Evolutionary conservation across 768 basidiomycete genomes (phyloP), one percentile per base, ranked within the genome.

Genomic region (Clitopilus hobsonii): DNA sequence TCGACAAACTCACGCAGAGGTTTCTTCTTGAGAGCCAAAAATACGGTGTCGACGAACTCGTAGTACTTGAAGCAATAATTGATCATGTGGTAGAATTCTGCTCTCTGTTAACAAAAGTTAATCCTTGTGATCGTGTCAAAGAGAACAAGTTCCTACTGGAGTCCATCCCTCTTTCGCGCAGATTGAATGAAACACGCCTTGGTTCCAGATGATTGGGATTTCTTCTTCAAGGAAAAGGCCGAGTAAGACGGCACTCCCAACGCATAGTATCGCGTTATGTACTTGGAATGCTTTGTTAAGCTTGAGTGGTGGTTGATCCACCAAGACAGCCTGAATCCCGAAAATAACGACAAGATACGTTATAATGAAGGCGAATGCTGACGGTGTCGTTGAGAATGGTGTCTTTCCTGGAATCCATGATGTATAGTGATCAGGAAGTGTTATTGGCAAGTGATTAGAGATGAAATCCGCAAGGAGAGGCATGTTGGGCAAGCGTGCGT

Each of bases 51-150:
- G 60, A 96, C 70, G 55, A 98, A 84, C 74, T 99, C 97, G 60
- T 96, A 74, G 71, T 98, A 98, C 70, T 98, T 98, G 84, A 97
- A 92, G 74, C 88, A 94, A 76, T 98, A 99, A 77, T 99, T 99
- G 78, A 98, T 79, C 79, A 98, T 94, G 77, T 99, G 98, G 77
- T 91, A 98, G 65, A 94, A 88, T 74, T 98, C 90, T 69, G 98
- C 78, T 68, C 82, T 83, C 94, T 97, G 41, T 45, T 45, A 5
- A 3, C 22, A 16, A 45, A 45, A 18, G 45, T 47, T 27, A 14
- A 51, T 36, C 32, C 13, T 36, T 10, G 58, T 27, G 50, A 49
- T 47, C 28, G 59, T 32, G 49, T 45, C 54, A 41, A 24, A 20
- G 38, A 51, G 47, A 49, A 24, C 52, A 41, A 32, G 30, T 16